These are phyloP conservation scores for Cenchrus purpureus DNA, from an alignment of 176 grass and related monocot species.

Conservation along the genomic window DNA sequence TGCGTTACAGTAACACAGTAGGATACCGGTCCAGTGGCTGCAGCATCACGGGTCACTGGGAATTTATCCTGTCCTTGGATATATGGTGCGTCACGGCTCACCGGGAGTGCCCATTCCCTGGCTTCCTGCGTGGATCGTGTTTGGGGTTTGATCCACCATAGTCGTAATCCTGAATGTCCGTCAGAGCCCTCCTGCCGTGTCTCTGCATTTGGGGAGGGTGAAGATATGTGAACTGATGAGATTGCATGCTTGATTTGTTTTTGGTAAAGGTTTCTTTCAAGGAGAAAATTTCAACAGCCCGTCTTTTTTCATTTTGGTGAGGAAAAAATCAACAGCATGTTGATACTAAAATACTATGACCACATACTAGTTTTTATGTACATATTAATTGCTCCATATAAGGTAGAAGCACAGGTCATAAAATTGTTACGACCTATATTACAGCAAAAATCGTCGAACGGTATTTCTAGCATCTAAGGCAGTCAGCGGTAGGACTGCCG, in stretches of 20 bases:
- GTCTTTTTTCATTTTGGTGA: no score
- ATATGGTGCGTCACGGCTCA: background rate
- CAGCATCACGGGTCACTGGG: background rate
- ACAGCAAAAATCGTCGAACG: background rate
- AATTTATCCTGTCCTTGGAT: background rate
- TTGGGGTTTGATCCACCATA: slow-evolving; percentile 72
- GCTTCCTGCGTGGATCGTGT: slow-evolving; percentile 72
- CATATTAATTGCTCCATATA: no score
- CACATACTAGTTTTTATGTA: background rate
- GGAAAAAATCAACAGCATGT: background rate
- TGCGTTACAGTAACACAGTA: background rate
- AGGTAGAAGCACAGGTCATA: background rate
- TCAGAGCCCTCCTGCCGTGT: slow-evolving; percentile 43
- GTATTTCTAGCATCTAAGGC: background rate
- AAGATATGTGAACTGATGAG: background rate
- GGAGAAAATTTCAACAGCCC: background rate
- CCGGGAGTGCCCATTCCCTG: slow-evolving; percentile 51
- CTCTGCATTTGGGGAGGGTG: slow-evolving; percentile 29
- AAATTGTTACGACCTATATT: background rate
- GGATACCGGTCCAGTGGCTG: background rate
- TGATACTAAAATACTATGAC: background rate
- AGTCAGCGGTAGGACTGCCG: no score
- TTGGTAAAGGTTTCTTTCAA: no score
- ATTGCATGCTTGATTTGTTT: background rate
- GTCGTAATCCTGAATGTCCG: slow-evolving; percentile 73